Evolutionary conservation across 2,329 filamentous ascomycete genomes (phyloP).

Genomic region (Aschersonia sp.): DNA sequence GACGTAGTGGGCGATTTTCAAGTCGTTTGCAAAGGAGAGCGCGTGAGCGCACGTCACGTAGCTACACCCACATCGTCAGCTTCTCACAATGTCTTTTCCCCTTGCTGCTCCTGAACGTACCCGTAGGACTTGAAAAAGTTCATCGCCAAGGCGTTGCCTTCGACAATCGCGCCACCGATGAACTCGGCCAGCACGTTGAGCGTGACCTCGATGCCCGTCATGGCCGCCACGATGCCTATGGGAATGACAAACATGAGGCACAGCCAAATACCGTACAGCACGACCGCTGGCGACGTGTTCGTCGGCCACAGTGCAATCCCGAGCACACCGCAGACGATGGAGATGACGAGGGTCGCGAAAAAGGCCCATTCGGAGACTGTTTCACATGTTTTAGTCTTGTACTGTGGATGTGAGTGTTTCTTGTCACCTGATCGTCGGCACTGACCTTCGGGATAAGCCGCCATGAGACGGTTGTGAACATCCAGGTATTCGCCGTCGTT

Average conservation of each 20-base stretch:
- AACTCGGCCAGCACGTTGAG: slow-evolving; percentile 33
- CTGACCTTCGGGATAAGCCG: slow-evolving; percentile 22
- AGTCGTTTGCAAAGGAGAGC: slow-evolving; percentile 18
- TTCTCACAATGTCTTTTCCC: neutral
- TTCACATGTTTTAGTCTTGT: neutral
- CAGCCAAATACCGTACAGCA: slow-evolving; percentile 26
- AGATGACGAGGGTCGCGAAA: slow-evolving; percentile 14
- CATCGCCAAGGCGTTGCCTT: slow-evolving; percentile 30
- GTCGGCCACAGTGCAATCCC: slow-evolving; percentile 25
- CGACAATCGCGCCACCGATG: slow-evolving; percentile 26
- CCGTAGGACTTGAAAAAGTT: slow-evolving; percentile 31
- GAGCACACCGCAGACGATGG: slow-evolving; percentile 19
- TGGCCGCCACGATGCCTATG: slow-evolving; percentile 27
- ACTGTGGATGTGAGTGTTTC: neutral
- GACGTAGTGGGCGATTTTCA: slow-evolving; percentile 27
- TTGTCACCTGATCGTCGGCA: no score
- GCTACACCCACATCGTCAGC: slow-evolving; percentile 1
- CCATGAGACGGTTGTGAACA: slow-evolving; percentile 32
- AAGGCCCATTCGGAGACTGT: slow-evolving; percentile 33
- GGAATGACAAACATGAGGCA: slow-evolving; percentile 28
- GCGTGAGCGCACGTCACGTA: slow-evolving; percentile 20
- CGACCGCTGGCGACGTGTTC: slow-evolving; percentile 24
- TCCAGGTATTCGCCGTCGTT: slow-evolving; percentile 12
- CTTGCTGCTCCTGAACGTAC: slow-evolving; percentile 1
- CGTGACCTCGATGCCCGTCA: slow-evolving; percentile 24